These are phyloP conservation scores for Skeletonema menzelii DNA, from an alignment of 108 stramenopile species.

Conservation along the genomic window DNA sequence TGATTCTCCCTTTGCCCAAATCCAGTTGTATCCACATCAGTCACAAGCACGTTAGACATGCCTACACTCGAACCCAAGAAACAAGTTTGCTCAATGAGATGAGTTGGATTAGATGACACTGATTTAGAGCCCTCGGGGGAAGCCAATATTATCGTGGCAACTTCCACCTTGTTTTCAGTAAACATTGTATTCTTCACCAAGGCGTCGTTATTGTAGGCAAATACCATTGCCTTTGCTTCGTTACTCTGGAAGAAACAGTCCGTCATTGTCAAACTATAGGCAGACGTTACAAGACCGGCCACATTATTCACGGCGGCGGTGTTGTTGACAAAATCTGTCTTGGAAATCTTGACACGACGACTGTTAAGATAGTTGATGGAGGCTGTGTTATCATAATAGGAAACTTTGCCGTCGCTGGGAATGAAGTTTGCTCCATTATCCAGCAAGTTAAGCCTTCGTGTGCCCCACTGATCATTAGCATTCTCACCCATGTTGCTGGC, in stretches of 20 bases:
- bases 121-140: slow-evolving; percentile 16
- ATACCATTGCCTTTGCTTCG: slow-evolving; percentile 31
- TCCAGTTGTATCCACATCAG: slow-evolving; percentile 13
- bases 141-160: slow-evolving; percentile 29
- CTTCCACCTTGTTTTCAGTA: slow-evolving; percentile 28
- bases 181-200: slow-evolving; percentile 34
- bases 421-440: slow-evolving; percentile 28
- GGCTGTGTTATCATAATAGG: slow-evolving; percentile 22
- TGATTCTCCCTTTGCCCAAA: slow-evolving; percentile 41
- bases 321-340: slow-evolving; percentile 31
- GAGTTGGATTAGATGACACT: slow-evolving; percentile 7
- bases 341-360: slow-evolving; percentile 29
- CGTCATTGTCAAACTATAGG: slow-evolving; percentile 27
- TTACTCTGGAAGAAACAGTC: slow-evolving; percentile 30
- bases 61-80: slow-evolving; percentile 43
- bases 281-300: slow-evolving; percentile 38
- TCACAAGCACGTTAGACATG: slow-evolving; percentile 38
- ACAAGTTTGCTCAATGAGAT: slow-evolving; percentile 28
- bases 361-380: slow-evolving; percentile 27
- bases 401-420: slow-evolving; percentile 11
- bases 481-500: background rate
- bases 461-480: background rate
- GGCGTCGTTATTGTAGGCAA: slow-evolving; percentile 40
- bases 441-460: slow-evolving; percentile 22
- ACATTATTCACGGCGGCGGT: slow-evolving; percentile 9